Conservation (phyloP, 2,329 filamentous ascomycete genomes). For the Ceratocystis diversiconidia region DNA sequence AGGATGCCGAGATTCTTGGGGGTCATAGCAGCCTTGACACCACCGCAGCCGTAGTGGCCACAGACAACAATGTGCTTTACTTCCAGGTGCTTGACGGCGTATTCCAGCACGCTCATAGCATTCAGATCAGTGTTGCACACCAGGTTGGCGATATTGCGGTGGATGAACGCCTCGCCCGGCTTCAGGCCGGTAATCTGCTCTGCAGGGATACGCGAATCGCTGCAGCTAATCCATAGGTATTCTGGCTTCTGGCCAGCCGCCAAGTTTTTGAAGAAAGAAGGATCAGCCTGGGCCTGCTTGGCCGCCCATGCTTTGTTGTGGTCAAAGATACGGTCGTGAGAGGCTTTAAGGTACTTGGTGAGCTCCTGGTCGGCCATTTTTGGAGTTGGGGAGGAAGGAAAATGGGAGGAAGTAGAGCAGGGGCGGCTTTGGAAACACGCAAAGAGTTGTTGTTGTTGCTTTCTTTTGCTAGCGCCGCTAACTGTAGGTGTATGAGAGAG, state of each 20-base stretch:
- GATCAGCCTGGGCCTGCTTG: constrained; percentile 42
- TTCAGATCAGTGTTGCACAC: constrained; percentile 68
- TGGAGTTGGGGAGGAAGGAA: not conserved
- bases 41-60: constrained; percentile 66
- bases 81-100: constrained; percentile 65
- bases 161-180: constrained; percentile 85
- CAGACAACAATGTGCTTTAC: constrained; percentile 72
- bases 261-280: constrained; percentile 51
- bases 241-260: constrained; percentile 52
- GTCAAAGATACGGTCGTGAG: constrained; percentile 53
- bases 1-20: constrained; percentile 55
- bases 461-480: too few species aligned
- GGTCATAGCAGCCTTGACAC: constrained; percentile 61
- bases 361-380: constrained; percentile 11
- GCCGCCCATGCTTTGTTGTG: constrained; percentile 54
- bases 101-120: constrained; percentile 71
- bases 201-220: constrained; percentile 81
- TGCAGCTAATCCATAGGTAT: constrained; percentile 81
- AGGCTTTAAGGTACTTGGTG: constrained; percentile 41
- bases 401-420: not conserved
- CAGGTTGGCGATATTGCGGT: constrained; percentile 91
- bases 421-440: not conserved
- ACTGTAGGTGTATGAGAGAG: not conserved
- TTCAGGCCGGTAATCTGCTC: constrained; percentile 70
- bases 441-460: not conserved